These are phyloP conservation scores for Dothideomycetidae sp. DNA, from an alignment of 2,329 filamentous ascomycete genomes.

Conservation along the genomic window DNA sequence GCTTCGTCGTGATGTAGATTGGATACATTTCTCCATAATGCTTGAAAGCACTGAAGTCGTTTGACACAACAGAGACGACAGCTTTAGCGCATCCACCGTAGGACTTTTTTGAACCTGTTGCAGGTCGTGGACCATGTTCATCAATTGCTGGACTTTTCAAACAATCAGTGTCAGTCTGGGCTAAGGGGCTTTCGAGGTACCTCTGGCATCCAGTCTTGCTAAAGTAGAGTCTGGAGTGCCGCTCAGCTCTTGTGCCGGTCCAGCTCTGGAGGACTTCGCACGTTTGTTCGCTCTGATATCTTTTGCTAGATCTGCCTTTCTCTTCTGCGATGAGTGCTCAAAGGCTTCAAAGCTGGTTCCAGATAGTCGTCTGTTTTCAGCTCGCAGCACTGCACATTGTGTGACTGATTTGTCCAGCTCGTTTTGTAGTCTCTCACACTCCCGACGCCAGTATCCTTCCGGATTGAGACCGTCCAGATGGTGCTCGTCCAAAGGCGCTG, in stretches of 20 bases:
- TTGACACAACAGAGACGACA: background rate
- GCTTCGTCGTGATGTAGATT: too few relatives aligned
- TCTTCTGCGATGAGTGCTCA: background rate
- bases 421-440: slow-evolving; percentile 13
- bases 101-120: background rate
- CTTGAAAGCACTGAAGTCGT: background rate
- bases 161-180: too few relatives aligned
- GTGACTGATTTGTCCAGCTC: slow-evolving; percentile 1
- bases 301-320: background rate
- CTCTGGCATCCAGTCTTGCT: too few relatives aligned
- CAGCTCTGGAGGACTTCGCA: background rate
- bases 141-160: background rate
- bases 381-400: background rate
- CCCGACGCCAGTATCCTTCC: slow-evolving; percentile 13
- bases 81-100: background rate
- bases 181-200: too few relatives aligned
- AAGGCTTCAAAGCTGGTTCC: background rate
- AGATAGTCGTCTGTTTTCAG: background rate
- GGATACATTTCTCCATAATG: background rate
- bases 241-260: too few relatives aligned
- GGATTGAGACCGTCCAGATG: slow-evolving; percentile 23
- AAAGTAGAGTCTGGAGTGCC: too few relatives aligned
- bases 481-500: slow-evolving; percentile 20
- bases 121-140: background rate
- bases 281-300: background rate